Evolutionary conservation across 805 yeast species (phyloP).

Genomic region (Ogataea minuta): DNA sequence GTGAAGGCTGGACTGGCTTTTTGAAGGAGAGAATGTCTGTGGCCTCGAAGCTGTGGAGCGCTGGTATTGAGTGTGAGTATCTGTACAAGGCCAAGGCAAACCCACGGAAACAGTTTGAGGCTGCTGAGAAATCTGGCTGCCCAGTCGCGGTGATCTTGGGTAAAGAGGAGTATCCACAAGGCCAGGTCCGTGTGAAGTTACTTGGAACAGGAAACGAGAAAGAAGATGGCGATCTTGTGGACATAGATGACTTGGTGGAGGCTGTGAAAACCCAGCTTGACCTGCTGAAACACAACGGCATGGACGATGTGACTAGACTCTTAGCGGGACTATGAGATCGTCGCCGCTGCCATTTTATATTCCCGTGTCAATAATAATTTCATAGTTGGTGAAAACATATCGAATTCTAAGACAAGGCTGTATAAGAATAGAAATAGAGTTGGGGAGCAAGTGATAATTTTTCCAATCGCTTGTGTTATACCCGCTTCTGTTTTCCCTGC

Average conservation of each 20-base stretch:
- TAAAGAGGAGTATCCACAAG: slow-evolving; percentile 85
- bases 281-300: slow-evolving; percentile 46
- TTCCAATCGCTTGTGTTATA: slow-evolving; percentile 1
- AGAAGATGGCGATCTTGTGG: slow-evolving; percentile 80
- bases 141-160: slow-evolving; percentile 90
- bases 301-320: slow-evolving; percentile 63
- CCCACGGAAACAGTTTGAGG: slow-evolving; percentile 94
- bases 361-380: slow-evolving; percentile 7
- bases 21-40: slow-evolving; percentile 87
- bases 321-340: slow-evolving; percentile 47
- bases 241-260: slow-evolving; percentile 55
- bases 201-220: slow-evolving; percentile 80
- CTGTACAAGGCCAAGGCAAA: slow-evolving; percentile 92
- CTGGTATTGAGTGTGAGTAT: slow-evolving; percentile 88
- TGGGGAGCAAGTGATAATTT: background rate
- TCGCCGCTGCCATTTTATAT: slow-evolving; percentile 5
- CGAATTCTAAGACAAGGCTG: slow-evolving; percentile 5
- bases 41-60: slow-evolving; percentile 79
- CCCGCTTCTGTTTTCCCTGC: background rate
- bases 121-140: slow-evolving; percentile 94
- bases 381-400: slow-evolving; percentile 5
- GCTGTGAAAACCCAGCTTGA: slow-evolving; percentile 42
- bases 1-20: slow-evolving; percentile 93
- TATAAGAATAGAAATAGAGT: slow-evolving; percentile 6
- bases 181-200: slow-evolving; percentile 80